Base-by-base conservation (phyloP, 176 grass and related monocot species). In the Avena sativa region DNA sequence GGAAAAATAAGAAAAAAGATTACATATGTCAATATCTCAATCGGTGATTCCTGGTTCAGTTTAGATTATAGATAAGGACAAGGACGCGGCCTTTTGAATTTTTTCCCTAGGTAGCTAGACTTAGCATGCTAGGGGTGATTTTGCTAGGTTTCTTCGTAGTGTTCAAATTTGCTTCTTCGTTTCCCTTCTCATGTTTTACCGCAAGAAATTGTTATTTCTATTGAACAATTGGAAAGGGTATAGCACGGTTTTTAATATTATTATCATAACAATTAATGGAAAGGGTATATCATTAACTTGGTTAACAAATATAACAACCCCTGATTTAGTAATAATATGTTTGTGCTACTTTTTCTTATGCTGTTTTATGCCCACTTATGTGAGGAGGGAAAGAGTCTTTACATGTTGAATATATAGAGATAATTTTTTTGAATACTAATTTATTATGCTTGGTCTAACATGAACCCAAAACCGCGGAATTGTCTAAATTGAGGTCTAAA, bases 61-160 rank as follows among this genome's bases (percentile, higher is more conserved):
- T 88, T 30, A 81, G 51, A 34, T 85, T 82, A 5, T 13, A 46
- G 78, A 91, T 63, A 71, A 71, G 62, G 90, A 85, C 82, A 25
- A 26, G 70, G 52, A 78, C 53, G 12, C 62, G 62, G 82, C 81
- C 53, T 85, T 91, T 81, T 85, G 82, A 88, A 82, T 85, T 77
- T 9, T 64, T 69, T 77, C 61, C 55, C 46, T 25, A 7, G 32
- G 10, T 25, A 52, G 17, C n/a, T 71, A 68, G 9, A 20, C 2
- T 23, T 76, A 65, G 32, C 12, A 26, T 16, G 20, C 2, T 28
- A 56, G 19, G 20, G 59, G 26, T 60, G 20, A 14, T 79, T 83
- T 12, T 51, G 13, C 2, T 26, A 6, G 5, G 7, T 14, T 66
- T 47, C 56, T 32, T n/a, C 1, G 4, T 65, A 65, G 62, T 40